phyloP scores from a whole-genome alignment of 768 basidiomycete genomes.

The Lentinus brumalis region DNA sequence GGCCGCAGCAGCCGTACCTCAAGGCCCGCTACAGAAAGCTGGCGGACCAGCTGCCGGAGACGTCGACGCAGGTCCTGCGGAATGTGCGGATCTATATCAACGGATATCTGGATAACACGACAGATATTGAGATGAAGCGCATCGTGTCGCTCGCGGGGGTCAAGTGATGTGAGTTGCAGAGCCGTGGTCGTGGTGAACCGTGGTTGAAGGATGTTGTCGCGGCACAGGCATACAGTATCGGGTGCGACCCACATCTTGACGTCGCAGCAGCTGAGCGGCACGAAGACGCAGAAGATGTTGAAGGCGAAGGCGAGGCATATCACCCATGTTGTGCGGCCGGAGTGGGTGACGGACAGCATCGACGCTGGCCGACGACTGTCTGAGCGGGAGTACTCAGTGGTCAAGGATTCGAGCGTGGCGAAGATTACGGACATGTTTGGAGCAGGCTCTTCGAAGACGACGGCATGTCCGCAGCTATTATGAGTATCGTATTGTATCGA shows the following conservation, averaged over 20 bases:
- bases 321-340: constrained; percentile 68
- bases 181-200: not conserved
- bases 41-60: constrained; percentile 27
- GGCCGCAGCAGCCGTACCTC: constrained; percentile 21
- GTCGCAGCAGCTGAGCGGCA: constrained; percentile 67
- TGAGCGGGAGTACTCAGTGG: constrained; percentile 60
- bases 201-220: constrained; percentile 19
- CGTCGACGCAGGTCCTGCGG: constrained; percentile 24
- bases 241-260: constrained; percentile 80
- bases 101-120: constrained; percentile 70
- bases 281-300: constrained; percentile 69
- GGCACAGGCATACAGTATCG: constrained; percentile 51
- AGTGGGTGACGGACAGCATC: constrained; percentile 76
- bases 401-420: constrained; percentile 41
- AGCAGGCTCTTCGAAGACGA: constrained; percentile 7
- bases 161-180: constrained; percentile 49
- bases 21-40: constrained; percentile 30
- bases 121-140: constrained; percentile 79
- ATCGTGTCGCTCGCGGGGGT: constrained; percentile 71
- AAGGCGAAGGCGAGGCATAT: constrained; percentile 50
- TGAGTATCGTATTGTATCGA: too few relatives aligned
- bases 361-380: constrained; percentile 55
- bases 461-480: not conserved
- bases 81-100: constrained; percentile 66
- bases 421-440: constrained; percentile 42